Evolutionary conservation across 2,329 filamentous ascomycete genomes (phyloP).

Genomic region (Botrytis aclada): DNA sequence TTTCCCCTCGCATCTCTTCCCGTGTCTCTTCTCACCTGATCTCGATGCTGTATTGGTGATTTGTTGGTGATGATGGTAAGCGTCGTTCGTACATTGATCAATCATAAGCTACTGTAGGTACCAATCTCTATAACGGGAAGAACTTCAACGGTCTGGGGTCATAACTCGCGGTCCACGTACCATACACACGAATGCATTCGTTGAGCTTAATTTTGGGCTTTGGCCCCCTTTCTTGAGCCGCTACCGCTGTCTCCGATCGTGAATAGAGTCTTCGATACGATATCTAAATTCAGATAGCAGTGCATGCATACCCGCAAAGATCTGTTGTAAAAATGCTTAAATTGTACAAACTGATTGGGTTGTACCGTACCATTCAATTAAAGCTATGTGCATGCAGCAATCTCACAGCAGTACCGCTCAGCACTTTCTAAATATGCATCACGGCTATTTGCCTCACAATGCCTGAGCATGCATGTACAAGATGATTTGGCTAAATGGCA

Average conservation of each 20-base stretch:
- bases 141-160: conserved; percentile 2
- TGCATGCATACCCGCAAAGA: conserved; percentile 13
- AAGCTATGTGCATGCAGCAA: conserved; percentile 11
- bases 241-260: background rate
- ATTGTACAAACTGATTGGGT: background rate
- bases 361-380: background rate
- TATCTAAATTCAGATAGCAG: conserved; percentile 10
- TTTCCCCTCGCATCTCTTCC: background rate
- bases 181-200: background rate
- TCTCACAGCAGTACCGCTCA: background rate
- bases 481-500: conserved; percentile 1
- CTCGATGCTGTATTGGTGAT: background rate
- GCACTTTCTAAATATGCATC: conserved; percentile 7
- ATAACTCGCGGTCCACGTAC: background rate
- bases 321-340: background rate
- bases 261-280: background rate
- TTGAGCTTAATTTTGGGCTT: background rate
- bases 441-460: conserved; percentile 1
- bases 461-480: background rate
- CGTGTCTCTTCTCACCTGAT: background rate
- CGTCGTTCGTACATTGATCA: conserved; percentile 14
- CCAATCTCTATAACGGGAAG: background rate
- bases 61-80: conserved; percentile 4
- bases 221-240: background rate
- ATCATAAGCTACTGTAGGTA: conserved; percentile 7